Conservation (phyloP, 306 rosid species). For the Hippophae gyantsensis region DNA sequence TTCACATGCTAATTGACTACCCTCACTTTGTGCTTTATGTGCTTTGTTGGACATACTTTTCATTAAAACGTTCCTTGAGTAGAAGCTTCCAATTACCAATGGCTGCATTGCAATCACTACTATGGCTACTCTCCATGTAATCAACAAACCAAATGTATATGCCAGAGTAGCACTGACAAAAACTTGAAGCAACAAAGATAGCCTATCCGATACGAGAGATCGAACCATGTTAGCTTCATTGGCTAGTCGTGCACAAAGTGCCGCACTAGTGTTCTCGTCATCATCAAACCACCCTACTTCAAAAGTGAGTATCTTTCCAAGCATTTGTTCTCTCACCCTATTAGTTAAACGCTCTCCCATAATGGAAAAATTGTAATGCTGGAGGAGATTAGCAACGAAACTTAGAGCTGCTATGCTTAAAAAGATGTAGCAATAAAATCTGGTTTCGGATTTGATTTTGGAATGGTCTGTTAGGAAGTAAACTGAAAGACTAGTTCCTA, state of each 20-base stretch:
- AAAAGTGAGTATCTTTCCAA: conserved; percentile 49
- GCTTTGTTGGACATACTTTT: conserved; percentile 57
- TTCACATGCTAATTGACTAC: conserved; percentile 74
- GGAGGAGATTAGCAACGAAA: conserved; percentile 45
- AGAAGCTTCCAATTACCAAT: conserved; percentile 52
- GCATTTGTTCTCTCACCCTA: conserved; percentile 50
- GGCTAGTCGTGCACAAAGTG: conserved; percentile 55
- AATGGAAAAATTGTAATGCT: conserved; percentile 56
- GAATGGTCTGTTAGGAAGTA: conserved; percentile 42
- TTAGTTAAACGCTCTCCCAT: conserved; percentile 72
- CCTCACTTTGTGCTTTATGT: conserved; percentile 47
- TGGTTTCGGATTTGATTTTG: conserved; percentile 36
- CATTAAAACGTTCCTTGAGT: conserved; percentile 50
- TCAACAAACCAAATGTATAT: conserved; percentile 32
- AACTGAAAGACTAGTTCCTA: conserved; percentile 56
- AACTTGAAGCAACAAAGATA: conserved; percentile 60
- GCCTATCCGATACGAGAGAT: conserved; percentile 63
- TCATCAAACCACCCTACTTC: conserved; percentile 86
- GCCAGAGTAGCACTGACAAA: conserved; percentile 41
- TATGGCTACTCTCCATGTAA: conserved; percentile 67
- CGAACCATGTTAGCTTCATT: conserved; percentile 53
- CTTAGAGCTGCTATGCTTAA: conserved; percentile 35
- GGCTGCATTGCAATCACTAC: conserved; percentile 81
- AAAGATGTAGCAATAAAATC: conserved; percentile 38
- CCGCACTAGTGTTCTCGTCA: conserved; percentile 68